Conservation (phyloP, 2,329 filamentous ascomycete genomes). For the Trichophaea hybrida region DNA sequence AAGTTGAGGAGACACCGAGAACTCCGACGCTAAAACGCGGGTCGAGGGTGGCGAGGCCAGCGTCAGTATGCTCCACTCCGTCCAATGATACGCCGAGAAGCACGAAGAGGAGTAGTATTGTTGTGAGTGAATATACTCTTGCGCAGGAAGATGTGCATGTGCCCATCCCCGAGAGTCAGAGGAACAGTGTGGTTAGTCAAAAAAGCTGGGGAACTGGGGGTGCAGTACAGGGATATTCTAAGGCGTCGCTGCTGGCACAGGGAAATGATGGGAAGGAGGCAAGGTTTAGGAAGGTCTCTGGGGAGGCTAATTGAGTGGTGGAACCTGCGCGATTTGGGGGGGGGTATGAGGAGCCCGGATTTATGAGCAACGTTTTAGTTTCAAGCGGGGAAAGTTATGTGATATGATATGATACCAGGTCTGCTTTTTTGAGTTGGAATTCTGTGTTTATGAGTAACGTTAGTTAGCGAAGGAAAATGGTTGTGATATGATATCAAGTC, state of each 20-base stretch:
- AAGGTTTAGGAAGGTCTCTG: neutral
- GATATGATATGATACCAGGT: no score
- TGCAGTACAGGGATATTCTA: neutral
- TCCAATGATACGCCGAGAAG: neutral
- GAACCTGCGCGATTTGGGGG: neutral
- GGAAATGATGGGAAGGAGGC: neutral
- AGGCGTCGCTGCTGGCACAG: neutral
- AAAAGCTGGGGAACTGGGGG: neutral
- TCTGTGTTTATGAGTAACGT: no score
- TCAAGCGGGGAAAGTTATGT: no score
- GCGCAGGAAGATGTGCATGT: neutral
- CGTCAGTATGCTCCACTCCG: neutral
- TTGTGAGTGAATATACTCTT: no score
- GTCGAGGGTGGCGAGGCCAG: neutral
- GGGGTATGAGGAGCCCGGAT: no score
- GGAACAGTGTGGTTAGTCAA: neutral
- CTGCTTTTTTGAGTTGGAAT: no score
- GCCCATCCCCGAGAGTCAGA: neutral
- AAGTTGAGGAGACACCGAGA: neutral
- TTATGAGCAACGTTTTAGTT: no score
- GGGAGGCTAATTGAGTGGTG: neutral
- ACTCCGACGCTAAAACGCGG: neutral
- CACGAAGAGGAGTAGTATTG: neutral
- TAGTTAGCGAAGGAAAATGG: no score
- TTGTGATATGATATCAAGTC: no score